Conservation (phyloP, 2,329 filamentous ascomycete genomes). For the Pestalotiopsis sp. region DNA sequence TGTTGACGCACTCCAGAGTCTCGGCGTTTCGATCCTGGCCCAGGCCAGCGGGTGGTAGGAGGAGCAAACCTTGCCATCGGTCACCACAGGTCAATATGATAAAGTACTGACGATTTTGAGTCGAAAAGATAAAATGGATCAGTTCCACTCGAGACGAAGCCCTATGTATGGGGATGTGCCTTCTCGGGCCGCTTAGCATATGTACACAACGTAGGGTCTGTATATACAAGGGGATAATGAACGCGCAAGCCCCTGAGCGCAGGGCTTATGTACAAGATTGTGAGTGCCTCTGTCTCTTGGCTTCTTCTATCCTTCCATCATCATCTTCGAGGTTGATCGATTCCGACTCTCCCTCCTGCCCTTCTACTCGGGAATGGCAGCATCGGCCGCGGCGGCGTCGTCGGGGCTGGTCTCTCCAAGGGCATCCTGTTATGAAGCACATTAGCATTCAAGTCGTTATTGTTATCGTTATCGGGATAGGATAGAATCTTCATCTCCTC, state of each 20-base stretch:
- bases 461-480: neutral
- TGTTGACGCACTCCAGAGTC: too few species aligned
- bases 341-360: neutral
- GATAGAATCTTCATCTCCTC: neutral
- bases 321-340: neutral
- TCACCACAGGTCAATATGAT: too few species aligned
- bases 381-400: neutral
- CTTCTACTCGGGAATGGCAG: neutral
- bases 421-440: neutral
- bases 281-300: neutral
- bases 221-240: neutral
- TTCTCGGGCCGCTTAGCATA: neutral
- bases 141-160: neutral
- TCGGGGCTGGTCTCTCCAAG: neutral
- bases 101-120: too few species aligned
- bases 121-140: neutral
- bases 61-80: too few species aligned
- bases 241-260: neutral
- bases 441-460: neutral
- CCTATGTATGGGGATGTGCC: neutral
- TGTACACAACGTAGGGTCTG: neutral
- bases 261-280: neutral
- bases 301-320: neutral
- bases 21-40: too few species aligned
- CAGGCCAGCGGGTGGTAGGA: too few species aligned